A percentile compares a stretch with the other conserved stretches of the same genome.
Conservation (phyloP, 306 rosid genomes). For the Comarum palustre region DNA sequence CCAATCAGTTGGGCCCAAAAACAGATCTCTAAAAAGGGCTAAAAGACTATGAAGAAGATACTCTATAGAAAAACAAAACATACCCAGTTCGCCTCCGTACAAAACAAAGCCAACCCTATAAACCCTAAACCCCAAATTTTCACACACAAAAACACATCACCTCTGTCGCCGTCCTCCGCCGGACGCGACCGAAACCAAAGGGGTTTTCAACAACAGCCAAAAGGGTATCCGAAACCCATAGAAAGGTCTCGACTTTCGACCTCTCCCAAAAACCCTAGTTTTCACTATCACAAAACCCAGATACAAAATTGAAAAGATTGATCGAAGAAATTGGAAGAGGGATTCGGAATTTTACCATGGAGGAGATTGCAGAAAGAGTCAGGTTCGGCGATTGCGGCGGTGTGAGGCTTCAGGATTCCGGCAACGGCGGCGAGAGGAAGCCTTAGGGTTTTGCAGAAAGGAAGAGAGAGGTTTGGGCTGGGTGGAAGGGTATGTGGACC, state of each 20-base stretch:
- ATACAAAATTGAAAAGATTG: neutral
- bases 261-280: neutral
- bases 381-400: neutral
- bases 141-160: neutral
- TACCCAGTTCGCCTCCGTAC: neutral
- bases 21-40: neutral
- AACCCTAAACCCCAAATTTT: neutral
- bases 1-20: conserved; percentile 2
- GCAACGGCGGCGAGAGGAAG: neutral
- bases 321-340: neutral
- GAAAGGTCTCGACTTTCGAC: neutral
- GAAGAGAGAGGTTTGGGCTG: neutral
- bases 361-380: neutral
- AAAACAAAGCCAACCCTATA: neutral
- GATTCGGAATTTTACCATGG: neutral
- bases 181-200: neutral
- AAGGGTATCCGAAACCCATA: neutral
- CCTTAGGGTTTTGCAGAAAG: conserved; percentile 4
- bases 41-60: neutral
- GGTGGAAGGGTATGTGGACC: neutral
- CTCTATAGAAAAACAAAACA: neutral
- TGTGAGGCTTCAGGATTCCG: neutral
- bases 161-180: neutral
- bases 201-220: neutral
- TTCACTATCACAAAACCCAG: neutral